Evolutionary conservation across 2,329 filamentous ascomycete species (phyloP).

Genomic region (Microcyclosporella mali): DNA sequence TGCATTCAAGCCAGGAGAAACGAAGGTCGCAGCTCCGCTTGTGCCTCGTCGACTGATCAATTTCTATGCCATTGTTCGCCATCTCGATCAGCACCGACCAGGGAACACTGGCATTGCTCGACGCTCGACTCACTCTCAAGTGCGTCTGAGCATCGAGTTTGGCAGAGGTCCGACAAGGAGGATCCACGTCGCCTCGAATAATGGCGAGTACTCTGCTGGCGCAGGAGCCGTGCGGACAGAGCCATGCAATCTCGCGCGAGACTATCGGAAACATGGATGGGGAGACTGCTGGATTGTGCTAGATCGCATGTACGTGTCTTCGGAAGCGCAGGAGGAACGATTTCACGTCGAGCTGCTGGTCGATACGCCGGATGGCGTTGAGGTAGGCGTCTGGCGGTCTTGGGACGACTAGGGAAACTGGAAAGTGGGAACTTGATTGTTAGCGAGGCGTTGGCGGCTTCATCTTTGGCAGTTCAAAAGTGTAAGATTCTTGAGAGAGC

Average conservation of each 20-base stretch:
- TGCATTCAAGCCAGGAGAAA: constrained; percentile 44
- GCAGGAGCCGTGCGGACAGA: constrained; percentile 59
- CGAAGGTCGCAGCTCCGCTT: constrained; percentile 50
- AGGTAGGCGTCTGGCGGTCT: constrained; percentile 41
- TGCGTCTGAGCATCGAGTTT: constrained; percentile 67
- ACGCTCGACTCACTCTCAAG: constrained; percentile 37
- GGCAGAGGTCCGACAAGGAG: constrained; percentile 64
- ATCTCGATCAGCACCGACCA: constrained; percentile 13
- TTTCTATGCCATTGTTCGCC: constrained; percentile 26
- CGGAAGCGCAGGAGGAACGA: constrained; percentile 41
- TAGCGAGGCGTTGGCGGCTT: constrained; percentile 6
- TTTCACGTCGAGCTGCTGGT: constrained; percentile 47
- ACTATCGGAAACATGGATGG: constrained; percentile 34
- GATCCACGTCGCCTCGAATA: constrained; percentile 59
- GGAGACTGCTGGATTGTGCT: constrained; percentile 73
- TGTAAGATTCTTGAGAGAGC: no score
- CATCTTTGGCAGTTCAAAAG: neutral
- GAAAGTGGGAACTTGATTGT: neutral
- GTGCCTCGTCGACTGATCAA: constrained; percentile 45
- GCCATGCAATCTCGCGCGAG: constrained; percentile 68
- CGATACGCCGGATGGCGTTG: constrained; percentile 40
- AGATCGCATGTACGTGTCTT: constrained; percentile 64
- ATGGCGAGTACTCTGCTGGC: constrained; percentile 68
- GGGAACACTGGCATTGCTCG: constrained; percentile 10
- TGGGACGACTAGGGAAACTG: constrained; percentile 34